These are phyloP conservation scores for Russula foetens DNA, from an alignment of 768 basidiomycete genomes.

Conservation along the genomic window DNA sequence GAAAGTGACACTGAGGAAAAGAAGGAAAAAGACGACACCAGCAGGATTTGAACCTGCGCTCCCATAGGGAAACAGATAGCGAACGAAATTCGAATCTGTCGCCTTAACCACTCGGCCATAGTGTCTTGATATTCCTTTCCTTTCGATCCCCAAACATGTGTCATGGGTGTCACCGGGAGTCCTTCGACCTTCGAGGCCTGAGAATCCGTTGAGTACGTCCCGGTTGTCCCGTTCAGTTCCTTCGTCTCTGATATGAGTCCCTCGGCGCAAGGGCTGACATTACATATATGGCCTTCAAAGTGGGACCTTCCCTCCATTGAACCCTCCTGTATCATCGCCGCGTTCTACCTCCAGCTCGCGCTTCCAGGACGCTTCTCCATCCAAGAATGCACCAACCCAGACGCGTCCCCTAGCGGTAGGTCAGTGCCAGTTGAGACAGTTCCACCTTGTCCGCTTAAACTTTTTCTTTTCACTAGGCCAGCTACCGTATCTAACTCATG, in stretches of 20 bases:
- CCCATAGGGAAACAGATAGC: slow-evolving; percentile 20
- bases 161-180: background rate
- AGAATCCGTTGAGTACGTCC: no score
- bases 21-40: slow-evolving; percentile 38
- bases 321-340: slow-evolving; percentile 52
- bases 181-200: no score
- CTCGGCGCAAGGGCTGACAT: slow-evolving; percentile 21
- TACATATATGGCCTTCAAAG: slow-evolving; percentile 65
- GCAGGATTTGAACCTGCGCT: slow-evolving; percentile 64
- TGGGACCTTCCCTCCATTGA: slow-evolving; percentile 64
- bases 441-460: background rate
- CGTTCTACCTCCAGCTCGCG: slow-evolving; percentile 59
- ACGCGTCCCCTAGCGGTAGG: slow-evolving; percentile 66
- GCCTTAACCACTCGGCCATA: slow-evolving; percentile 20
- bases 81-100: slow-evolving; percentile 13
- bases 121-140: background rate
- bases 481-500: slow-evolving; percentile 63
- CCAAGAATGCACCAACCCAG: slow-evolving; percentile 56
- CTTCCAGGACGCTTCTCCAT: slow-evolving; percentile 63
- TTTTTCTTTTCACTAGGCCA: slow-evolving; percentile 40
- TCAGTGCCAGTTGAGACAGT: slow-evolving; percentile 20
- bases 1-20: no score
- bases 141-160: background rate
- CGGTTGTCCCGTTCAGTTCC: no score
- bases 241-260: slow-evolving; percentile 2